These are phyloP conservation scores for Lophiostoma macrostomum DNA, from an alignment of 495 filamentous ascomycete genomes.

Conservation along the genomic window DNA sequence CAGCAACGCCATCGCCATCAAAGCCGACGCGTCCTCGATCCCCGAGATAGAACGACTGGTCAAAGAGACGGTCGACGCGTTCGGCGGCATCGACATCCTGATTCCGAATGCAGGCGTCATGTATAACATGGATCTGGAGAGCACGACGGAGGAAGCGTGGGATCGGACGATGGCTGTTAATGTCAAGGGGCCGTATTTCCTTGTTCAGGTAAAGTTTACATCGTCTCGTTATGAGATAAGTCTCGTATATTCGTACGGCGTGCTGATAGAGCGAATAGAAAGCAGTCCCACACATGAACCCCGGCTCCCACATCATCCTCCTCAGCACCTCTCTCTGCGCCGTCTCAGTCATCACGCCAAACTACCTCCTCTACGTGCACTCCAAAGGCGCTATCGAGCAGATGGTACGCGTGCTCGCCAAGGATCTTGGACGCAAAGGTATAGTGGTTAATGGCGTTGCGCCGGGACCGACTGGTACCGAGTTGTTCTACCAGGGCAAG, in stretches of 20 bases:
- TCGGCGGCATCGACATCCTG: constrained; percentile 60
- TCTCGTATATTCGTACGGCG: no score
- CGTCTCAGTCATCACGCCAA: constrained; percentile 49
- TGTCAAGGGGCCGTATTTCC: constrained; percentile 67
- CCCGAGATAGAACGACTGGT: constrained; percentile 46
- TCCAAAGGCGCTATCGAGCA: constrained; percentile 72
- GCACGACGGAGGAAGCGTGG: constrained; percentile 58
- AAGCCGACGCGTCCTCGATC: constrained; percentile 49
- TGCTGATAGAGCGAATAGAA: no score
- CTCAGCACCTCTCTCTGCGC: constrained; percentile 54
- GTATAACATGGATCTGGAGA: constrained; percentile 53
- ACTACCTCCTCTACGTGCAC: constrained; percentile 59
- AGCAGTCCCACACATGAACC: constrained; percentile 59
- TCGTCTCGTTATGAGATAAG: no score
- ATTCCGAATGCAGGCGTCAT: constrained; percentile 60
- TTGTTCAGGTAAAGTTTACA: constrained; percentile 51
- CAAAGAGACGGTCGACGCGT: constrained; percentile 46
- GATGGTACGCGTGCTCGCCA: constrained; percentile 60
- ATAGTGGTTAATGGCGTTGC: constrained; percentile 65
- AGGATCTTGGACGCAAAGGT: constrained; percentile 59
- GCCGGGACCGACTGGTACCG: constrained; percentile 64
- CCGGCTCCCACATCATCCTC: constrained; percentile 58
- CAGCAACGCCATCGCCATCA: constrained; percentile 53
- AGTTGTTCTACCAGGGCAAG: constrained; percentile 64
- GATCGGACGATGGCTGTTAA: constrained; percentile 56